Evolutionary conservation across 192 early-diverging fungal genomes (phyloP), one percentile per base, ranked within the genome.

Genomic region (Linnemannia zychae): DNA sequence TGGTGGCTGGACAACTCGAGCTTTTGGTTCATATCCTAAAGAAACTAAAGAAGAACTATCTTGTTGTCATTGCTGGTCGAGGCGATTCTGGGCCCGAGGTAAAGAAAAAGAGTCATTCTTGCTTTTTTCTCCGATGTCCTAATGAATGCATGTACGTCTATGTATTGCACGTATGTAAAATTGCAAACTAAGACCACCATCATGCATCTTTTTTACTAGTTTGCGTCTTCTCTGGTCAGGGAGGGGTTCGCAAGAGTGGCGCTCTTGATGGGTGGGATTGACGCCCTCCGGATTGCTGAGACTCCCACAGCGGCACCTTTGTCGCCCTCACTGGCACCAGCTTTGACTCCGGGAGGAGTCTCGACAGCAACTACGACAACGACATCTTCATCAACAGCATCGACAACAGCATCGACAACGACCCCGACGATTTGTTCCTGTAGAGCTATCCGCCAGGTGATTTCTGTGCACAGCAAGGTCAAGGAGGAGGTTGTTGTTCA

Each of bases 41-140:
- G 63, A 90, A 89, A 63, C 76, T 91, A 40, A 90, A 91, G 57
- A 88, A 88, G 70, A 93, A 90, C 40, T 91, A 91, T 72, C 87
- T 91, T 50, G 74, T 91, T 1, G 90, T 93, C 11, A 79, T 93
- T 24, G 84, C 88, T 9, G 84, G 90, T 20, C 31, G 82, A 49
- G 88, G 88, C 9, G 80, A 83, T 17, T 73, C 77, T 20, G 92
- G 92, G 17, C 81, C 91, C n/a, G 88, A 91, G 89, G 92, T 91
- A 84, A 66, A 47, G 67, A 36, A 68, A 57, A 53, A 22, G 38
- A 22, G 38, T 12, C 28, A 37, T 75, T 38, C 7, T 17, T 24
- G 0, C 34, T 67, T 17, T 31, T 67, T 67, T 49, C 28, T 49
- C n/a, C 40, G 7, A 82, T 15, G 15, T 28, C n/a, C n/a, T n/a